A percentile compares a stretch with the other conserved stretches of the same genome.
Conservation (phyloP, 2,329 filamentous ascomycete genomes). For the Sarocladium strictum region DNA sequence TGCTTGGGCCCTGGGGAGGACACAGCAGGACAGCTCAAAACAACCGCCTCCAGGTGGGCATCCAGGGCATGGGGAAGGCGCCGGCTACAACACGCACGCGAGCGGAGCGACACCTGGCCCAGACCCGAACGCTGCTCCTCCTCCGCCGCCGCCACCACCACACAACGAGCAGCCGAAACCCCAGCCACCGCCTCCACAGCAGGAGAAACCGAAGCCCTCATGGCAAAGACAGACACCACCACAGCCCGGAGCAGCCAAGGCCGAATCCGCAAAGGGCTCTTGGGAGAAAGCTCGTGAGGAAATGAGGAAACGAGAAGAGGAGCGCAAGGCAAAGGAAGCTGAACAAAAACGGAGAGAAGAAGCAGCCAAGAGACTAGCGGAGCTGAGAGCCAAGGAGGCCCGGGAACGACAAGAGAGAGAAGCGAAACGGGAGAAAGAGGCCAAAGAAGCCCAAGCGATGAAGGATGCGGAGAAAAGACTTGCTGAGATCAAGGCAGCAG, state of each 20-base stretch:
- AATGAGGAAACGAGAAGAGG: slow-evolving; percentile 56
- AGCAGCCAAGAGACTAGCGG: slow-evolving; percentile 44
- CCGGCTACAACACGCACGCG: neutral
- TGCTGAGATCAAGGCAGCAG: slow-evolving; percentile 24
- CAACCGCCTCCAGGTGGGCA: neutral
- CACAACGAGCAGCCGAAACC: slow-evolving; percentile 17
- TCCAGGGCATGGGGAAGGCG: slow-evolving; percentile 11
- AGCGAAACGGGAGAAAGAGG: slow-evolving; percentile 39
- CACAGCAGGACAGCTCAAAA: slow-evolving; percentile 25
- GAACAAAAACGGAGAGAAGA: slow-evolving; percentile 56
- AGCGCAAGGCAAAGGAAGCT: slow-evolving; percentile 54
- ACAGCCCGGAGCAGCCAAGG: slow-evolving; percentile 8
- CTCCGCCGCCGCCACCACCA: slow-evolving; percentile 15
- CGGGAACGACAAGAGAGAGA: slow-evolving; percentile 38
- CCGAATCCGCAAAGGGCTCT: slow-evolving; percentile 37
- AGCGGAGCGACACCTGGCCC: slow-evolving; percentile 11
- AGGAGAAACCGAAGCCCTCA: slow-evolving; percentile 14
- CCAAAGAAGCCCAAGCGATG: slow-evolving; percentile 25
- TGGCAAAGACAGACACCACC: slow-evolving; percentile 6
- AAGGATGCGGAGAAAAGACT: slow-evolving; percentile 24
- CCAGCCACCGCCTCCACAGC: slow-evolving; percentile 13
- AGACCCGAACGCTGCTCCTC: slow-evolving; percentile 14
- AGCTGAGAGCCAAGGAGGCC: slow-evolving; percentile 51
- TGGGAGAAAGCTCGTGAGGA: slow-evolving; percentile 69
- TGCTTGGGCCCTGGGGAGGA: slow-evolving; percentile 59